Percentiles rank a stretch among this genome's conserved stretches.
phyloP scores from a whole-genome alignment of 371 early-diverging fungal genomes.

The Dichotomocladium elegans region DNA sequence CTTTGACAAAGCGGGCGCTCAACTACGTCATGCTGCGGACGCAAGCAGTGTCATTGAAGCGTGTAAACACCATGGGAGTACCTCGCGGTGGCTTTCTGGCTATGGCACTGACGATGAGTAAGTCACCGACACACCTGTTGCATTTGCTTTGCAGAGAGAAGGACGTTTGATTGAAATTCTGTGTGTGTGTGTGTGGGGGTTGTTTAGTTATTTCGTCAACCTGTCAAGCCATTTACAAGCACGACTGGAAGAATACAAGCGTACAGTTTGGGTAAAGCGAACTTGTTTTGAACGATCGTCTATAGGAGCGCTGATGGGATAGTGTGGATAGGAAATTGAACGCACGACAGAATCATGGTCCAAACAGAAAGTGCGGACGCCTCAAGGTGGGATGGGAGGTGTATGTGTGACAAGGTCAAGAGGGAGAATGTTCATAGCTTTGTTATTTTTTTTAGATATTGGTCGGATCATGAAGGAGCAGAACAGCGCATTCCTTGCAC shows the following conservation, averaged over 20 bases:
- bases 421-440: too few species aligned
- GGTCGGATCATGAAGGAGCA: constrained; percentile 58
- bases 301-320: too few species aligned
- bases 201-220: constrained; percentile 34
- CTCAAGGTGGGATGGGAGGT: constrained; percentile 43
- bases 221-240: constrained; percentile 20
- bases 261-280: constrained; percentile 25
- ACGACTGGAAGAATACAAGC: constrained; percentile 36
- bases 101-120: constrained; percentile 40
- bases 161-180: too few species aligned
- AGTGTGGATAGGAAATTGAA: constrained; percentile 27
- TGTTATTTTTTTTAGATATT: constrained; percentile 33
- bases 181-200: too few species aligned
- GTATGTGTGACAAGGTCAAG: too few species aligned
- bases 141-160: too few species aligned
- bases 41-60: constrained; percentile 35
- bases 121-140: too few species aligned
- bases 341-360: constrained; percentile 39
- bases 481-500: constrained; percentile 58
- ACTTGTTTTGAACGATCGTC: too few species aligned
- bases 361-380: constrained; percentile 28
- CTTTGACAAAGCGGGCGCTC: constrained; percentile 28
- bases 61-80: constrained; percentile 27
- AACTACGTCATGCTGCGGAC: constrained; percentile 36
- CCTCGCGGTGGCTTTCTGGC: constrained; percentile 38